Conservation (phyloP, 2,329 filamentous ascomycete species). For the Fusarium heterosporum region DNA sequence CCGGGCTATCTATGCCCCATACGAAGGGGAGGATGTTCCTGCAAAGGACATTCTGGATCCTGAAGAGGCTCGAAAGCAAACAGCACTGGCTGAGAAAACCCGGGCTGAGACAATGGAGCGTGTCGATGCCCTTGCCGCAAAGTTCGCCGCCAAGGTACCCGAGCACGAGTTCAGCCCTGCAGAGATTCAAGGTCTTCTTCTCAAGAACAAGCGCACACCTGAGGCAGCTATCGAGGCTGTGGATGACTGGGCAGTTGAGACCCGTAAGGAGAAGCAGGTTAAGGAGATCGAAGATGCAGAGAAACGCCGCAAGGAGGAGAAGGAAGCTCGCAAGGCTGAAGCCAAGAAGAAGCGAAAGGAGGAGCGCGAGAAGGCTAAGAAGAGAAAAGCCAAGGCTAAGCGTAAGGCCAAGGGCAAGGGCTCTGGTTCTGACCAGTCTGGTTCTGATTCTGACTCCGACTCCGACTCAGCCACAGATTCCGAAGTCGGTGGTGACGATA, state of each 20-base stretch:
- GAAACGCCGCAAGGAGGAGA: constrained; percentile 54
- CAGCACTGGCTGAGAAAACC: constrained; percentile 47
- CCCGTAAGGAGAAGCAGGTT: constrained; percentile 61
- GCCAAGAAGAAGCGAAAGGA: constrained; percentile 47
- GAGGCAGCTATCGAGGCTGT: constrained; percentile 60
- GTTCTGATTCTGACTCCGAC: constrained; percentile 26
- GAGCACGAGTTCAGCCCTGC: constrained; percentile 68
- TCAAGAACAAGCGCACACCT: constrained; percentile 67
- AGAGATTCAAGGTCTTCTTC: constrained; percentile 69
- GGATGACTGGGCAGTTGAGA: constrained; percentile 63
- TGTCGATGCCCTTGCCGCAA: constrained; percentile 59
- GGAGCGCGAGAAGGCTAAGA: constrained; percentile 43
- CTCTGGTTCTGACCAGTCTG: constrained; percentile 40
- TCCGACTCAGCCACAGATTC: constrained; percentile 3
- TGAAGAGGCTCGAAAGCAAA: constrained; percentile 48
- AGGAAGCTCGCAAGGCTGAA: constrained; percentile 49
- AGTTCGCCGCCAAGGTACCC: constrained; percentile 65
- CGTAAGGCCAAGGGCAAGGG: constrained; percentile 35
- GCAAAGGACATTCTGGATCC: constrained; percentile 25
- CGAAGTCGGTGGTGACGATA: constrained; percentile 30
- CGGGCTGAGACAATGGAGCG: constrained; percentile 53
- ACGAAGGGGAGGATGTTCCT: constrained; percentile 51
- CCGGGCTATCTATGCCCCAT: constrained; percentile 67
- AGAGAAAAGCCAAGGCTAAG: constrained; percentile 45
- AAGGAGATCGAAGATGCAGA: constrained; percentile 58